phyloP scores from a whole-genome alignment of 2,329 filamentous ascomycete genomes.

The Beauveria medogensis region DNA sequence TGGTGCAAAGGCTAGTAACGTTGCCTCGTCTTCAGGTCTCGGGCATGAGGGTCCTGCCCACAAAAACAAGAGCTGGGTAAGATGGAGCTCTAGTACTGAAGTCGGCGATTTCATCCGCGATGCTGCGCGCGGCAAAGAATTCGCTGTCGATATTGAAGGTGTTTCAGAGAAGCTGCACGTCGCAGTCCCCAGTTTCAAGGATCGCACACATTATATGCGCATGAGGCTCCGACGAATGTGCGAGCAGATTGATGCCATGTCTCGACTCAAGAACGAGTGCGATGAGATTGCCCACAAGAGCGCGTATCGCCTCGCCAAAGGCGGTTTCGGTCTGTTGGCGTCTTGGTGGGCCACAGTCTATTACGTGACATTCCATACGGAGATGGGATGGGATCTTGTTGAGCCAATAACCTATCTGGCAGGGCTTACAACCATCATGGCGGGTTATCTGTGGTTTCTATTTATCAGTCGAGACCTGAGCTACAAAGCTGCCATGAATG shows the following conservation, averaged over 20 bases:
- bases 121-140: conserved; percentile 75
- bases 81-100: conserved; percentile 83
- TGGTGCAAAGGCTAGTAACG: conserved; percentile 31
- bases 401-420: conserved; percentile 87
- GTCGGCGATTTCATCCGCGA: conserved; percentile 92
- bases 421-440: conserved; percentile 77
- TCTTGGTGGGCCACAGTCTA: conserved; percentile 82
- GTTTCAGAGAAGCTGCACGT: conserved; percentile 58
- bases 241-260: conserved; percentile 57
- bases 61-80: conserved; percentile 55
- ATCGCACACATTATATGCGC: conserved; percentile 83
- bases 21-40: conserved; percentile 63
- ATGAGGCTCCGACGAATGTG: conserved; percentile 67
- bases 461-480: conserved; percentile 86
- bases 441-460: conserved; percentile 87
- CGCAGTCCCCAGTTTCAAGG: conserved; percentile 77
- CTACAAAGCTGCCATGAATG: conserved; percentile 78
- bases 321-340: conserved; percentile 64
- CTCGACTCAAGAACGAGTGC: conserved; percentile 72
- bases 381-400: conserved; percentile 83
- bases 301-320: conserved; percentile 71
- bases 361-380: conserved; percentile 60
- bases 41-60: conserved; percentile 50
- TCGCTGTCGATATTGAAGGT: conserved; percentile 76
- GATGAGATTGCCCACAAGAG: conserved; percentile 68